Conservation (phyloP, 2,329 filamentous ascomycete genomes). For the Colletotrichum graminicola region DNA sequence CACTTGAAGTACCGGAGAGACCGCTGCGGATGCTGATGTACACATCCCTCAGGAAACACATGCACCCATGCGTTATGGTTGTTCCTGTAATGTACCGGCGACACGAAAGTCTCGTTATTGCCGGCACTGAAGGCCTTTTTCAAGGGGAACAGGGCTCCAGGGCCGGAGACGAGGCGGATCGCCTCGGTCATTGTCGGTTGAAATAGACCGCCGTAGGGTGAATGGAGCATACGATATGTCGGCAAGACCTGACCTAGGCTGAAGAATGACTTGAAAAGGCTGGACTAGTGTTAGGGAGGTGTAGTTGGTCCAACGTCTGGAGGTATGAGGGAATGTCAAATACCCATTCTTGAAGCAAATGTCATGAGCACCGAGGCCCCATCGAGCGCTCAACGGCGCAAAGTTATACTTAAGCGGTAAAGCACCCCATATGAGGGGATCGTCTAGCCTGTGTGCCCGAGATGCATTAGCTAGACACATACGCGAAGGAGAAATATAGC, state of each 20-base stretch:
- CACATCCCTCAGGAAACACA: slow-evolving; percentile 94
- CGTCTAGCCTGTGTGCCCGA: slow-evolving; percentile 77
- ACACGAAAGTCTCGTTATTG: slow-evolving; percentile 73
- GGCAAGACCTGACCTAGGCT: slow-evolving; percentile 89
- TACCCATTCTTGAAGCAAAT: slow-evolving; percentile 93
- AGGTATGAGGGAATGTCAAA: slow-evolving; percentile 6
- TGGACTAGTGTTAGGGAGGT: slow-evolving; percentile 50
- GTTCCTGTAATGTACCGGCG: slow-evolving; percentile 77
- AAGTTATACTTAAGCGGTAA: slow-evolving; percentile 81
- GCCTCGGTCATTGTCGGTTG: slow-evolving; percentile 91
- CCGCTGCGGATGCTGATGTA: slow-evolving; percentile 85
- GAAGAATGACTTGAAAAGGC: slow-evolving; percentile 83
- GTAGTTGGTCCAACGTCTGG: slow-evolving; percentile 32
- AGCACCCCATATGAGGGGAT: slow-evolving; percentile 93
- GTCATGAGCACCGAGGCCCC: slow-evolving; percentile 92
- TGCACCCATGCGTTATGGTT: slow-evolving; percentile 89
- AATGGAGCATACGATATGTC: slow-evolving; percentile 85
- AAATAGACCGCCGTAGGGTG: slow-evolving; percentile 84
- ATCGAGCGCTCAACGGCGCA: slow-evolving; percentile 81
- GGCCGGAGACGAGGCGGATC: slow-evolving; percentile 81
- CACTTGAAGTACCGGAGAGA: slow-evolving; percentile 98
- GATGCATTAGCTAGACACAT: slow-evolving; percentile 28
- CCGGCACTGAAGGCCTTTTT: slow-evolving; percentile 61
- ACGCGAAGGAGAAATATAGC: slow-evolving; percentile 26
- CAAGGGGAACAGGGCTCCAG: slow-evolving; percentile 23